A percentile compares a stretch with the other conserved stretches of the same genome.
Conservation (phyloP, 345 rosid species). For the Hevea brasiliensis region DNA sequence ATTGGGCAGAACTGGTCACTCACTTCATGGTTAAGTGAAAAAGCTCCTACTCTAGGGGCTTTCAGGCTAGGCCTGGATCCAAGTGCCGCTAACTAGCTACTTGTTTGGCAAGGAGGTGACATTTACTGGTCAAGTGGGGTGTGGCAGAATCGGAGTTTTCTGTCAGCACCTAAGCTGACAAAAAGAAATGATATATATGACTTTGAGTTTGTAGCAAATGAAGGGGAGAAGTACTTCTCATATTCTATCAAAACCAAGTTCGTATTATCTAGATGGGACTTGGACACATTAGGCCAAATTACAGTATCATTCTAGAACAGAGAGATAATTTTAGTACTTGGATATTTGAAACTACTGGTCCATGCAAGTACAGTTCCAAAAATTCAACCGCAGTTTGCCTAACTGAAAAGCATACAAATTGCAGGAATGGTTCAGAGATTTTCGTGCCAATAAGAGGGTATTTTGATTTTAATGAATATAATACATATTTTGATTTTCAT, state of each 20-base stretch:
- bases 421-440: conserved; percentile 46
- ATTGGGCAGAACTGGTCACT: conserved; percentile 46
- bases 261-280: too few relatives aligned
- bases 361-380: conserved; percentile 38
- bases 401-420: conserved; percentile 41
- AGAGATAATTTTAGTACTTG: too few relatives aligned
- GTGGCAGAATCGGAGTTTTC: conserved; percentile 44
- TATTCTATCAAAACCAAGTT: too few relatives aligned
- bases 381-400: conserved; percentile 47
- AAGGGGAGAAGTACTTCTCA: too few relatives aligned
- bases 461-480: conserved; percentile 15
- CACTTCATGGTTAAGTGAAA: conserved; percentile 50
- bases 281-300: too few relatives aligned
- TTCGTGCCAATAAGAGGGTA: conserved; percentile 51
- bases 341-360: conserved; percentile 23
- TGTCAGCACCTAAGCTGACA: conserved; percentile 37
- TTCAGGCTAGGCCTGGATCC: conserved; percentile 60
- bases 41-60: conserved; percentile 53
- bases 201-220: conserved; percentile 47
- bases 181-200: conserved; percentile 27
- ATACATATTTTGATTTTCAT: conserved; percentile 27
- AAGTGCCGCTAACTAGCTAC: conserved; percentile 38
- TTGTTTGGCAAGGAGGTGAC: conserved; percentile 45
- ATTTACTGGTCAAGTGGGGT: conserved; percentile 60
- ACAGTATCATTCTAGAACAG: too few relatives aligned